Evolutionary conservation across 176 grass and related monocot genomes (phyloP).

Genomic region (Carex kokanica): DNA sequence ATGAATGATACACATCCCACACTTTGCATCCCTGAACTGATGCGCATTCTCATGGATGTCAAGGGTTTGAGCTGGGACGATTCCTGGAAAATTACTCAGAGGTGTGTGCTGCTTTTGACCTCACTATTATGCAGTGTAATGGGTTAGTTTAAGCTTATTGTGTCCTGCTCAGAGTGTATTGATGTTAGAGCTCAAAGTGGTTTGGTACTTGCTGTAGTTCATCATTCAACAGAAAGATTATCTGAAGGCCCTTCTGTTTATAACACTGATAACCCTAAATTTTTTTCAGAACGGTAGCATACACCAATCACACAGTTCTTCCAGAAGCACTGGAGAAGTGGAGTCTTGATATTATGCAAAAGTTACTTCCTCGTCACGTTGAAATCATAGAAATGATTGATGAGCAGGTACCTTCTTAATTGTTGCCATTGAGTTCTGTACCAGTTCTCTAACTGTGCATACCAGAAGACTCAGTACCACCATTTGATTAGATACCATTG

Average conservation of each 20-base stretch:
- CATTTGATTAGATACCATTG: background rate
- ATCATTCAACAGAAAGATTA: background rate
- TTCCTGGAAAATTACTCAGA: constrained; percentile 90
- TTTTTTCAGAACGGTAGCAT: constrained; percentile 75
- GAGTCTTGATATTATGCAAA: constrained; percentile 98
- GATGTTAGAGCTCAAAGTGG: constrained; percentile 15
- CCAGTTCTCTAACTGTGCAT: constrained; percentile 20
- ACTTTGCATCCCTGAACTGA: constrained; percentile 95
- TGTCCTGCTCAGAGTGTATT: background rate
- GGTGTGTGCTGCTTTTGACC: constrained; percentile 35
- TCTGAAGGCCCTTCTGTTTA: background rate
- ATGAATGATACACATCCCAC: constrained; percentile 99
- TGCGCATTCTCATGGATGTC: constrained; percentile 90
- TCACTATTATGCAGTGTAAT: background rate
- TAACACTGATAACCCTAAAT: constrained; percentile 7
- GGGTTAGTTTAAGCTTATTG: background rate
- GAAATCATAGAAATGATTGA: constrained; percentile 98
- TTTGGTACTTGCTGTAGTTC: background rate
- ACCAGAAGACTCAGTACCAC: background rate
- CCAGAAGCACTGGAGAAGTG: constrained; percentile 99
- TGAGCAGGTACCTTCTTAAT: constrained; percentile 50
- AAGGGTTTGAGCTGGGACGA: constrained; percentile 85
- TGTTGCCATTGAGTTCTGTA: constrained; percentile 16
- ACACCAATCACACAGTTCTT: constrained; percentile 97
- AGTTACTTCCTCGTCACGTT: constrained; percentile 95